Evolutionary conservation across 2,329 filamentous ascomycete genomes (phyloP).

Genomic region (Arthroderma uncinatum): DNA sequence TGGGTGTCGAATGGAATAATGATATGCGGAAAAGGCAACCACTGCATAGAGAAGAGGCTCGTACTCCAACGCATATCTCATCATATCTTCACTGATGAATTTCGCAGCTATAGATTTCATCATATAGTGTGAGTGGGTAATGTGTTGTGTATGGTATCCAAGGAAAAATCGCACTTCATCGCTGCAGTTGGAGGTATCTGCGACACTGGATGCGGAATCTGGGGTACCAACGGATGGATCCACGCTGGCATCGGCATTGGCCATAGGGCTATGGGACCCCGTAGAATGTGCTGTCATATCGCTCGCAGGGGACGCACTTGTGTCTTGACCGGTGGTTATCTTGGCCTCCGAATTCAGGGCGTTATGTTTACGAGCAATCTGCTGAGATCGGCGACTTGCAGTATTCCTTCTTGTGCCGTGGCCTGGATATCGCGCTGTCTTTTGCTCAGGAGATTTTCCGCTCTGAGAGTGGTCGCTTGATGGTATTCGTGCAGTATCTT

Average conservation of each 20-base stretch:
- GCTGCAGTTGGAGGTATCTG: conserved; percentile 30
- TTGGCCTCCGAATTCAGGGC: not conserved
- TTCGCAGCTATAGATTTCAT: conserved; percentile 57
- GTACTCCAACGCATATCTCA: conserved; percentile 61
- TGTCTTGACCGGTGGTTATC: conserved; percentile 24
- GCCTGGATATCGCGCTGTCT: not conserved
- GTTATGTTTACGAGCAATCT: not conserved
- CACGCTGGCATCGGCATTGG: conserved; percentile 15
- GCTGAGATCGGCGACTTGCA: not conserved
- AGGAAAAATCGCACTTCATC: conserved; percentile 68
- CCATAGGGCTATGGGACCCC: conserved; percentile 24
- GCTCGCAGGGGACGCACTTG: conserved; percentile 42
- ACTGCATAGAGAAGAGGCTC: conserved; percentile 78
- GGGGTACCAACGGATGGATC: conserved; percentile 6
- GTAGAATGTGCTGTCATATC: conserved; percentile 34
- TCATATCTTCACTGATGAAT: conserved; percentile 62
- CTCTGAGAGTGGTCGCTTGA: not conserved
- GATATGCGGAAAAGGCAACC: conserved; percentile 80
- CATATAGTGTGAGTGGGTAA: conserved; percentile 74
- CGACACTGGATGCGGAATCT: conserved; percentile 14
- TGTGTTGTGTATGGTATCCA: conserved; percentile 62
- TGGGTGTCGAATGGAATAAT: conserved; percentile 59
- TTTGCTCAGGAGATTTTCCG: not conserved
- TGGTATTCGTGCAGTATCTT: not conserved
- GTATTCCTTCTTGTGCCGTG: not conserved